Base-by-base conservation (phyloP, 352 stramenopile species). In the Heterotrichella gracilis region DNA sequence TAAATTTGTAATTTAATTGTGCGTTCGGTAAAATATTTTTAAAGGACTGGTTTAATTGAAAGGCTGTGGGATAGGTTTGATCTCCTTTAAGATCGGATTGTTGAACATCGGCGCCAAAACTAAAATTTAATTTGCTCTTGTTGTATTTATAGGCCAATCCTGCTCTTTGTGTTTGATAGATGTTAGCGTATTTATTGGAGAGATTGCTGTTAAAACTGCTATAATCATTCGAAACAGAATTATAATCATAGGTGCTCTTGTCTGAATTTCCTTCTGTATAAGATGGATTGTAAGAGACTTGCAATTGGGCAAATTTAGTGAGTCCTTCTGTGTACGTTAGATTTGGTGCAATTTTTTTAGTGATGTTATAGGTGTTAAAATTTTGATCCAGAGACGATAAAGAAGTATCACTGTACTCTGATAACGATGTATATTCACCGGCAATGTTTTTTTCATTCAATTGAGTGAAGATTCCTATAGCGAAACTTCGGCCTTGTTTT, bases 161-260 rank as follows among this genome's bases (percentile, higher is more conserved):
- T 9, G 9, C 32, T 53, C n/a, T 53, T 53, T 53, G 32, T 53
- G 32, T 53, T 9, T 17, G 32, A n/a, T 53, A 53, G 9, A 53
- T n/a, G n/a, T 53, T 53, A n/a, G 9, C n/a, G 32, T 53, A 53
- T 53, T 53, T 53, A 53, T 53, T 53, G 9, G 32, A 53, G 9
- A 53, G 32, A 9, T 9, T 9, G 9, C 9, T 17, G 32, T 53
- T 53, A 53, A 53, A 53, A 53, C n/a, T n/a, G 9, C 9, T 17
- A n/a, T 53, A 53, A n/a, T 9, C 32, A n/a, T 17, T 53, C 9
- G 32, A 9, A n/a, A 9, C n/a, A 9, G 32, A 17, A n/a, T 53
- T n/a, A 53, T 53, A 53, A 53, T 53, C 32, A 53, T 53, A 53
- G 32, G 32, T 53, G 9, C 32, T 53, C n/a, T 53, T 53, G 32